Conservation (phyloP, 2,329 filamentous ascomycete species). For the Microsporum audouinii region DNA sequence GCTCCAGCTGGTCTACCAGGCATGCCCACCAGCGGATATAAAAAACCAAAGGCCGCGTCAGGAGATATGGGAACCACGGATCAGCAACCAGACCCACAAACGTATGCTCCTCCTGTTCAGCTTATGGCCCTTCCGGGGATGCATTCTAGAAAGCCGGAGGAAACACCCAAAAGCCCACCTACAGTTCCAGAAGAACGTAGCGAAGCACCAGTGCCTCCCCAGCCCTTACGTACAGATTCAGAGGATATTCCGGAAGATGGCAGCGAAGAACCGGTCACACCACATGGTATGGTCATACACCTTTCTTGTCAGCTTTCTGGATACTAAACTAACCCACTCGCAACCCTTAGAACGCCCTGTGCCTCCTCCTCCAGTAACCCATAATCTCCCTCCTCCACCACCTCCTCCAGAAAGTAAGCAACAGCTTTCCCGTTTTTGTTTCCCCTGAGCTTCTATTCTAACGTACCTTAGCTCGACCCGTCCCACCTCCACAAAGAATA, state of each 20-base stretch:
- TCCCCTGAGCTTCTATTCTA: neutral
- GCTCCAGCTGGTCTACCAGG: constrained; percentile 54
- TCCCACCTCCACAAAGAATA: constrained; percentile 43
- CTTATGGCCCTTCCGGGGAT: constrained; percentile 55
- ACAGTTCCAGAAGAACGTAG: neutral
- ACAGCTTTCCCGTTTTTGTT: neutral
- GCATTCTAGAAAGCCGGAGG: constrained; percentile 34
- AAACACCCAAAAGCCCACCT: constrained; percentile 3
- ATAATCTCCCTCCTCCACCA: neutral
- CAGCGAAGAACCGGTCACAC: neutral
- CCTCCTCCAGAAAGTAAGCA: constrained; percentile 1
- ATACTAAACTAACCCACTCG: neutral
- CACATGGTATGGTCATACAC: neutral
- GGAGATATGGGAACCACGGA: constrained; percentile 28
- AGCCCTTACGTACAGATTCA: neutral
- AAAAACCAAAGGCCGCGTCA: constrained; percentile 34
- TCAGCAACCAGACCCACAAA: constrained; percentile 18
- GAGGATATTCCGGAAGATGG: neutral
- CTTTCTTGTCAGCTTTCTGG: neutral
- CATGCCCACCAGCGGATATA: constrained; percentile 26
- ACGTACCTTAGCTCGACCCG: constrained; percentile 48
- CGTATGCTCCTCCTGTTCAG: constrained; percentile 37
- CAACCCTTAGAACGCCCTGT: neutral
- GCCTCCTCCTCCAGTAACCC: neutral
- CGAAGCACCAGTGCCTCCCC: neutral